phyloP scores from a whole-genome alignment of 2,329 filamentous ascomycete genomes.

The Clathrospora elynae region DNA sequence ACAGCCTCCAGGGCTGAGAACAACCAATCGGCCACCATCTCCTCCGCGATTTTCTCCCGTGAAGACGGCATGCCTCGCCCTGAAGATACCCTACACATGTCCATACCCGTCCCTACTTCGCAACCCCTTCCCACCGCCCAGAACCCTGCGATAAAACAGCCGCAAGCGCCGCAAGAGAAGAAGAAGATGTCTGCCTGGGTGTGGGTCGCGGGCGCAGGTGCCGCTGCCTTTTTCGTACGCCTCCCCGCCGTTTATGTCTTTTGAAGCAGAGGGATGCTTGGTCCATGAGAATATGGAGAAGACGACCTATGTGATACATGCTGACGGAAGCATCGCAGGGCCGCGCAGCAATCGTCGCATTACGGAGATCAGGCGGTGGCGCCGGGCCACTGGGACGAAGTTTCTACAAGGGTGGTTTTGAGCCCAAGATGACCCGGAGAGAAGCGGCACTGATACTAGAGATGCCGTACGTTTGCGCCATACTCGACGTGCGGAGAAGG shows the following conservation, averaged over 20 bases:
- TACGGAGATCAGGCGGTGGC: slow-evolving; percentile 75
- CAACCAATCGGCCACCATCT: slow-evolving; percentile 25
- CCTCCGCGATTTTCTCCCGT: slow-evolving; percentile 26
- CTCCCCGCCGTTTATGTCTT: background rate
- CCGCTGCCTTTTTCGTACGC: slow-evolving; percentile 68
- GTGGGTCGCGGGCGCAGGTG: slow-evolving; percentile 65
- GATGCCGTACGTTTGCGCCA: slow-evolving; percentile 69
- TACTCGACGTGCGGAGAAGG: no score
- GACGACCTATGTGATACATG: background rate
- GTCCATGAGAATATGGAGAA: background rate
- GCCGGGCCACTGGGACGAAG: slow-evolving; percentile 80
- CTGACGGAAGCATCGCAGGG: slow-evolving; percentile 62
- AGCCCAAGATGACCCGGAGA: slow-evolving; percentile 87
- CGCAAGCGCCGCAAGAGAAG: slow-evolving; percentile 6
- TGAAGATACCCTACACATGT: slow-evolving; percentile 1
- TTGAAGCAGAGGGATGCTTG: background rate
- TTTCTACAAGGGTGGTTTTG: slow-evolving; percentile 99
- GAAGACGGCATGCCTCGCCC: no score
- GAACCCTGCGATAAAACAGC: slow-evolving; percentile 1
- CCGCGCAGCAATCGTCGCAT: slow-evolving; percentile 87
- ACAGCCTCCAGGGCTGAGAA: slow-evolving; percentile 12
- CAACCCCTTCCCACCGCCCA: slow-evolving; percentile 5
- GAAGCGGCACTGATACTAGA: slow-evolving; percentile 91
- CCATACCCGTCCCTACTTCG: slow-evolving; percentile 4
- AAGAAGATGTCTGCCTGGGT: slow-evolving; percentile 63